Evolutionary conservation across 179 eudicot species (phyloP).

Genomic region (Carnegiea gigantea): DNA sequence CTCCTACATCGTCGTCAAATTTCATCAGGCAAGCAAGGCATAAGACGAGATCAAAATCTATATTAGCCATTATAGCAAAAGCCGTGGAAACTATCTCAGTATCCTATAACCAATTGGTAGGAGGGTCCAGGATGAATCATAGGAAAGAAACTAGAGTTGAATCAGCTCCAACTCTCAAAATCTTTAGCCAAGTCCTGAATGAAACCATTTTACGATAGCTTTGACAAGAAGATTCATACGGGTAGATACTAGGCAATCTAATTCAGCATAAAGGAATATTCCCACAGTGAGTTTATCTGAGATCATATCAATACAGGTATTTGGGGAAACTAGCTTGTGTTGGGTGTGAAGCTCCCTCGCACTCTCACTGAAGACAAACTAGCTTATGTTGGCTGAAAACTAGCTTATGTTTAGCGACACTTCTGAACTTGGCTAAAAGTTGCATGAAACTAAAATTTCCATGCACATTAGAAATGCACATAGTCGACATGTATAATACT

Average conservation of each 20-base stretch:
- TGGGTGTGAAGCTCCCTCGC: no score
- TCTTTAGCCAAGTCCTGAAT: background rate
- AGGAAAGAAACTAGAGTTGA: background rate
- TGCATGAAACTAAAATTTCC: background rate
- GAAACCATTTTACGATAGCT: background rate
- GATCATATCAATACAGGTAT: no score
- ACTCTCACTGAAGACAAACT: no score
- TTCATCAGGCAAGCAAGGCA: background rate
- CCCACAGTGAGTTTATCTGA: no score
- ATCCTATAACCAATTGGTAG: no score
- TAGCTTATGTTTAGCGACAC: no score
- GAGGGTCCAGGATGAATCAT: background rate
- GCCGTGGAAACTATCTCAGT: background rate
- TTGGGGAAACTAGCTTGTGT: no score
- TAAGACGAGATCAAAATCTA: background rate
- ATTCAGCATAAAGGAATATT: background rate
- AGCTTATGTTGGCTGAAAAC: no score
- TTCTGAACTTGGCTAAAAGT: background rate
- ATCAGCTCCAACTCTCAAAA: background rate
- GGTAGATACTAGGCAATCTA: background rate
- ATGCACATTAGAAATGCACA: background rate
- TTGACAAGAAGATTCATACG: background rate
- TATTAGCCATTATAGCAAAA: background rate
- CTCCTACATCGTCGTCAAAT: slow-evolving; percentile 25
- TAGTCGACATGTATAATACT: background rate